Percentiles rank a stretch among this genome's conserved stretches.
Evolutionary conservation across 2,329 filamentous ascomycete genomes (phyloP).

Genomic region (Xylaria sp.): DNA sequence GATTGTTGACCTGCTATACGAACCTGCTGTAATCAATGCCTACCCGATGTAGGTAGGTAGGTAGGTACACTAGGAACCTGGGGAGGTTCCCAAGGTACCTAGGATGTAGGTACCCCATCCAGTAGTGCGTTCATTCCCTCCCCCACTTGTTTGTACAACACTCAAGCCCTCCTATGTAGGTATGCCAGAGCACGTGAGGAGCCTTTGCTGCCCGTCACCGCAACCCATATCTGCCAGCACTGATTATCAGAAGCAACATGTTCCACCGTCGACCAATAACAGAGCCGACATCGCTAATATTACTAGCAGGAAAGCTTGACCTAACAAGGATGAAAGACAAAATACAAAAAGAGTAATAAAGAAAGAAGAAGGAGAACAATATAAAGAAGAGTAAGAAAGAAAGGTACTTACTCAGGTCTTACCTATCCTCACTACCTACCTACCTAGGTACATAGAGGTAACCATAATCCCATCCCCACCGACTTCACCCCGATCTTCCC

Average conservation of each 20-base stretch:
- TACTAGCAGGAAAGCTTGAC: background rate
- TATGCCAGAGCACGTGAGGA: conserved; percentile 42
- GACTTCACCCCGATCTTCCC: conserved; percentile 24
- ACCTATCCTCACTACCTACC: background rate
- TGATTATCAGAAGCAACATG: conserved; percentile 14
- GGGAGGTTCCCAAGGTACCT: background rate
- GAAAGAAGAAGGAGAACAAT: background rate
- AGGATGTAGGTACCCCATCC: background rate
- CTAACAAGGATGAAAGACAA: background rate
- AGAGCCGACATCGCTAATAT: background rate
- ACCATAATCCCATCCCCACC: conserved; percentile 5
- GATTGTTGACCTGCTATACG: too few species aligned
- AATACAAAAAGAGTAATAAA: background rate
- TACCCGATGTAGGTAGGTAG: too few species aligned
- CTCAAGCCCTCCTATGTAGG: too few species aligned
- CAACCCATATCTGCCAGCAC: conserved; percentile 13
- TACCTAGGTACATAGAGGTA: background rate
- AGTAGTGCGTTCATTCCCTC: background rate
- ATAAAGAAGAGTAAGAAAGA: background rate
- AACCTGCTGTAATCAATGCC: too few species aligned
- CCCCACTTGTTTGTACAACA: conserved; percentile 29
- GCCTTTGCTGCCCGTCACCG: conserved; percentile 42
- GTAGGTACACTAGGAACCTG: background rate
- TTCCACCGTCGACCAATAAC: background rate
- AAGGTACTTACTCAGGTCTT: background rate